Conservation (phyloP, 352 stramenopile genomes). For the Aphanomyces stellatus region DNA sequence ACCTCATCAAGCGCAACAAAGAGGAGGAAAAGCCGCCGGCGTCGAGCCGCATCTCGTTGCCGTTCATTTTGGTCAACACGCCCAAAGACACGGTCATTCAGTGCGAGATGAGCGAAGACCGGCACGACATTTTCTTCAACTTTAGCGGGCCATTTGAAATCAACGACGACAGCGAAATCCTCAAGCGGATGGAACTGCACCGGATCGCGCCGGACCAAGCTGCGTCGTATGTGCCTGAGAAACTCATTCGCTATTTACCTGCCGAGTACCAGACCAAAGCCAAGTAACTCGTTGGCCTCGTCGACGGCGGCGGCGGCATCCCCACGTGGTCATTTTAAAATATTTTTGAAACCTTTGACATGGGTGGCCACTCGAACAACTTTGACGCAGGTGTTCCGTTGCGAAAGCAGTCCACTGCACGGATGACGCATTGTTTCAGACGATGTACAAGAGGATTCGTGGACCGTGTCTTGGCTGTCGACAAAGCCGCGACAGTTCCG, state of each 20-base stretch:
- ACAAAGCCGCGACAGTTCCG: too few species aligned
- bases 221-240: constrained; percentile 63
- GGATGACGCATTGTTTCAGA: too few species aligned
- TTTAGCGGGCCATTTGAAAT: constrained; percentile 96
- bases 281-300: too few species aligned
- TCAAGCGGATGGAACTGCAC: constrained; percentile 91
- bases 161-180: constrained; percentile 95
- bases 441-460: too few species aligned
- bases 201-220: constrained; percentile 54
- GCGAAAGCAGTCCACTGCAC: too few species aligned
- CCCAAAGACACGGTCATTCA: constrained; percentile 92
- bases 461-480: too few species aligned
- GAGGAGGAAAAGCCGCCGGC: constrained; percentile 8
- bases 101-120: constrained; percentile 94
- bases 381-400: too few species aligned
- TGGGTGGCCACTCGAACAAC: too few species aligned
- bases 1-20: constrained; percentile 86
- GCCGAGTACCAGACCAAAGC: constrained; percentile 36
- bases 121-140: constrained; percentile 95
- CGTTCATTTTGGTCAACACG: constrained; percentile 95
- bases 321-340: too few species aligned
- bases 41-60: background rate
- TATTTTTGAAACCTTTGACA: too few species aligned
- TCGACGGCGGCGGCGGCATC: too few species aligned
- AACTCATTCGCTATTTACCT: constrained; percentile 64